Conservation (phyloP, 176 grass and related monocot genomes). For the Guadua angustifolia region DNA sequence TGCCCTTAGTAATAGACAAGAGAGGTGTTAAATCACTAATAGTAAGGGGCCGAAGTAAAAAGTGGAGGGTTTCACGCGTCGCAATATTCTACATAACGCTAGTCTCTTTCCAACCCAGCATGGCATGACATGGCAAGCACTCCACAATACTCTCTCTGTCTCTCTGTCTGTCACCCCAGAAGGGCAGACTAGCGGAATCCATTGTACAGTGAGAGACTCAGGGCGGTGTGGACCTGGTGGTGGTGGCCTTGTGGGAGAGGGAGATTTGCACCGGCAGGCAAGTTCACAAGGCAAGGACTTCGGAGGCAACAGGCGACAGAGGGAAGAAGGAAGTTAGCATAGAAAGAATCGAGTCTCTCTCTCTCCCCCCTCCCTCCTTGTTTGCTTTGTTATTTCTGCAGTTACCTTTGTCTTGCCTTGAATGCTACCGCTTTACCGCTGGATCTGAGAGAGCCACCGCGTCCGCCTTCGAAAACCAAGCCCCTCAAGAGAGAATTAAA, state of each 20-base stretch:
- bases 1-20: no score
- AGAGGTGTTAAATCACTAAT: not conserved
- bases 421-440: conserved; percentile 54
- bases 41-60: not conserved
- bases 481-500: not conserved
- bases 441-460: conserved; percentile 48
- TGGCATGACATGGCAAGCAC: not conserved
- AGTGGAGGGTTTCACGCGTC: not conserved
- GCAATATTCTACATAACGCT: not conserved
- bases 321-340: not conserved
- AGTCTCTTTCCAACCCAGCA: conserved; percentile 26
- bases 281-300: conserved; percentile 4
- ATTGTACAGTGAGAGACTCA: not conserved
- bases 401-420: conserved; percentile 41
- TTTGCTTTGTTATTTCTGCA: conserved; percentile 33
- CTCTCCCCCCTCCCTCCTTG: no score
- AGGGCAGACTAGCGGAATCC: conserved; percentile 15
- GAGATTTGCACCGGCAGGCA: not conserved
- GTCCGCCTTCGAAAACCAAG: conserved; percentile 7
- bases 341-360: not conserved
- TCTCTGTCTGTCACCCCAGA: not conserved
- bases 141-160: not conserved
- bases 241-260: no score
- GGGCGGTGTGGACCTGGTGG: not conserved
- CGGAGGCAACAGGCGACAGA: not conserved